Conservation (phyloP, 345 rosid species). For the Citrus inodora region DNA sequence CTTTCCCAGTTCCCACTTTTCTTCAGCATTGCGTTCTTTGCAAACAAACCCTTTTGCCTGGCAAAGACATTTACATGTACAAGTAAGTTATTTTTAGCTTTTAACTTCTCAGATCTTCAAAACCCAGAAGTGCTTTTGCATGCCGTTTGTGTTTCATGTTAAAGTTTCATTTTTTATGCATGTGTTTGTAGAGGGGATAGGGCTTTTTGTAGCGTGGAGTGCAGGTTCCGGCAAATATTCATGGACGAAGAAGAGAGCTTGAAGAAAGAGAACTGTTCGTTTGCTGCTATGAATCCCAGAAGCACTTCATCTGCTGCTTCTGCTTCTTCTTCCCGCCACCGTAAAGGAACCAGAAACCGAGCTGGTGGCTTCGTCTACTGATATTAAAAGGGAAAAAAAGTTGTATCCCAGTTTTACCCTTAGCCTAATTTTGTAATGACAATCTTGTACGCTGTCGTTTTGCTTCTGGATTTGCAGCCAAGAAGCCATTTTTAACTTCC, state of each 20-base stretch:
- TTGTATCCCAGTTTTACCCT: conserved; percentile 29
- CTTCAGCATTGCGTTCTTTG: conserved; percentile 77
- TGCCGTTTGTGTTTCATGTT: background rate
- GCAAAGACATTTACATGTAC: conserved; percentile 94
- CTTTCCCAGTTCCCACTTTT: conserved; percentile 34
- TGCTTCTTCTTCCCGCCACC: conserved; percentile 32
- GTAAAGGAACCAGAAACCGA: conserved; percentile 47
- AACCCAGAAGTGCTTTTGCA: background rate
- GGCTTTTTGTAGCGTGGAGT: conserved; percentile 87
- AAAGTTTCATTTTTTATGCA: background rate
- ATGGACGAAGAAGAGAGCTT: conserved; percentile 74
- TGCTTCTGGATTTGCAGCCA: conserved; percentile 30
- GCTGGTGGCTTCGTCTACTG: conserved; percentile 61
- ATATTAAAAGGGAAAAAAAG: background rate
- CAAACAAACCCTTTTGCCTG: conserved; percentile 55
- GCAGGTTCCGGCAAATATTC: conserved; percentile 79
- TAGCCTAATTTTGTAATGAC: conserved; percentile 29
- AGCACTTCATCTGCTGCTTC: conserved; percentile 27
- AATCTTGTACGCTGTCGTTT: conserved; percentile 20
- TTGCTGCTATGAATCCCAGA: conserved; percentile 33
- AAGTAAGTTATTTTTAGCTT: conserved; percentile 40
- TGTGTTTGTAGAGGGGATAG: conserved; percentile 57
- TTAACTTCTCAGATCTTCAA: background rate
- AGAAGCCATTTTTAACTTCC: conserved; percentile 22
- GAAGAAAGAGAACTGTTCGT: conserved; percentile 43